A percentile compares a stretch with the other conserved stretches of the same genome.
Conservation (phyloP, 2,329 filamentous ascomycete species). For the Fusarium incarnatum region DNA sequence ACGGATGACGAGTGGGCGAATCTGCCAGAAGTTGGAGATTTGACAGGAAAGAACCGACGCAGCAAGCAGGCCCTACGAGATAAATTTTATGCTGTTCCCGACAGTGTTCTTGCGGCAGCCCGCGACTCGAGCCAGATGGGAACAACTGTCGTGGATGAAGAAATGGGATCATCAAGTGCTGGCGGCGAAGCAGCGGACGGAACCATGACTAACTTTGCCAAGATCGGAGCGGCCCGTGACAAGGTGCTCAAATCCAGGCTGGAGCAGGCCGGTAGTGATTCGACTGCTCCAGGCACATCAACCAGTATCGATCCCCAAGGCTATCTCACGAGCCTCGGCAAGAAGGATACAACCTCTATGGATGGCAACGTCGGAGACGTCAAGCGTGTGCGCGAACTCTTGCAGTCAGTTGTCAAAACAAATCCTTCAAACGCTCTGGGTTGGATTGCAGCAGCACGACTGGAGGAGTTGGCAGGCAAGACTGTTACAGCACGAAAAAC, state of each 20-base stretch:
- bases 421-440: conserved; percentile 95
- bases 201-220: conserved; percentile 97
- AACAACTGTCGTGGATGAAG: conserved; percentile 89
- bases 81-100: conserved; percentile 94
- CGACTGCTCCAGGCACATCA: conserved; percentile 78
- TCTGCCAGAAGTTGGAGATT: conserved; percentile 93
- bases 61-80: conserved; percentile 85
- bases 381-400: conserved; percentile 87
- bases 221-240: conserved; percentile 95
- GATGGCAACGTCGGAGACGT: conserved; percentile 93
- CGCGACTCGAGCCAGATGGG: conserved; percentile 84
- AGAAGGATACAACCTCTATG: conserved; percentile 80
- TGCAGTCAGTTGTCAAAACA: conserved; percentile 98
- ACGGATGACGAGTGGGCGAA: conserved; percentile 97
- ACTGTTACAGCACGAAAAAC: conserved; percentile 88
- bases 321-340: conserved; percentile 91
- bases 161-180: conserved; percentile 55
- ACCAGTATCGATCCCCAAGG: conserved; percentile 95
- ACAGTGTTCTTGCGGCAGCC: conserved; percentile 91
- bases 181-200: conserved; percentile 72
- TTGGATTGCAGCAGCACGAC: conserved; percentile 92
- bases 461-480: conserved; percentile 94
- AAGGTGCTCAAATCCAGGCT: conserved; percentile 95
- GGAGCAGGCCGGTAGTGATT: conserved; percentile 81
- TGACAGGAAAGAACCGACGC: conserved; percentile 93